Evolutionary conservation across 352 stramenopile genomes (phyloP).

Genomic region (Plasmopara muralis): DNA sequence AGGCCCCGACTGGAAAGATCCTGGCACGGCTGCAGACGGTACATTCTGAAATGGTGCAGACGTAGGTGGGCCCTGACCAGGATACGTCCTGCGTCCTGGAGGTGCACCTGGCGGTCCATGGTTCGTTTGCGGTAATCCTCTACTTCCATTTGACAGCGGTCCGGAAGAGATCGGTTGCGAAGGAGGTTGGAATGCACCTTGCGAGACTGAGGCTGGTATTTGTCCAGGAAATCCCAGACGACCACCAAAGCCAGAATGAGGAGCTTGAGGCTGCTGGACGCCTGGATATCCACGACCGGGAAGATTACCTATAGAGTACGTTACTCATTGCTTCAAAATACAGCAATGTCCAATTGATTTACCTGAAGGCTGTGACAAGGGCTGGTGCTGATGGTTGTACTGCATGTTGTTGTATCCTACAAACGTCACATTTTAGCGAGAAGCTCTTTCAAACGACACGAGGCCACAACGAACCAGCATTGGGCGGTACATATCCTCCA

Average conservation of each 20-base stretch:
- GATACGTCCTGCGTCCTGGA: conserved; percentile 13
- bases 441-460: not conserved
- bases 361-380: conserved; percentile 30
- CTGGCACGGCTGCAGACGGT: conserved; percentile 6
- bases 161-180: conserved; percentile 14
- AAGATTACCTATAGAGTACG: conserved; percentile 10
- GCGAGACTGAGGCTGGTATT: conserved; percentile 5
- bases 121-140: conserved; percentile 31
- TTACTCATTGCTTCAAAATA: not conserved
- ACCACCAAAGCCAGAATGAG: conserved; percentile 22
- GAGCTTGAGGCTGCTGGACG: conserved; percentile 21
- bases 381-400: conserved; percentile 26
- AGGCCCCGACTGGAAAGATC: conserved; percentile 16
- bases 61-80: conserved; percentile 12
- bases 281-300: conserved; percentile 16
- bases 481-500: conserved; percentile 14
- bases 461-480: conserved; percentile 3
- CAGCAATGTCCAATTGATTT: not conserved
- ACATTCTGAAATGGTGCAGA: conserved; percentile 16
- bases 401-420: conserved; percentile 20
- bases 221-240: conserved; percentile 20
- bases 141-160: conserved; percentile 31
- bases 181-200: conserved; percentile 13
- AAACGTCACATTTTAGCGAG: conserved; percentile 2
- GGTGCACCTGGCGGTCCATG: conserved; percentile 14